These are phyloP conservation scores for Rubroshorea leprosula DNA, from an alignment of 345 rosid species.

Conservation along the genomic window DNA sequence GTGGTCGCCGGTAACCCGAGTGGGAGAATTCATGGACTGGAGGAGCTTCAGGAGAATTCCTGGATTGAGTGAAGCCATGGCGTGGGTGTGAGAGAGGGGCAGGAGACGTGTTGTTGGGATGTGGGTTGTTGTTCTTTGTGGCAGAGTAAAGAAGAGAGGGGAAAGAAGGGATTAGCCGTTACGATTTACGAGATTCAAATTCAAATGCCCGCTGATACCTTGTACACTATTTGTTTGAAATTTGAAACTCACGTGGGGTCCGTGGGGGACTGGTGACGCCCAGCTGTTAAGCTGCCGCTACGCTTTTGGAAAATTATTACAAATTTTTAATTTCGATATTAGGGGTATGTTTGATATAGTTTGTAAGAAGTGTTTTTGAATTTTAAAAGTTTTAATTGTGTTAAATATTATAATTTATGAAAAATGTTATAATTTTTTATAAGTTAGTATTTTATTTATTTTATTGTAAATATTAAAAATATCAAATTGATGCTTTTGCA, in stretches of 20 bases:
- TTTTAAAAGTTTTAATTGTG: too few relatives aligned
- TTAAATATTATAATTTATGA: too few relatives aligned
- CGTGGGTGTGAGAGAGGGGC: not conserved
- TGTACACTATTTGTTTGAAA: too few relatives aligned
- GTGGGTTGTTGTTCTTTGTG: not conserved
- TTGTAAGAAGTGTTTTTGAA: too few relatives aligned
- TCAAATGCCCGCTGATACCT: slow-evolving; percentile 27
- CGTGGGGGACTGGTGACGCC: not conserved
- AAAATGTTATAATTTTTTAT: too few relatives aligned
- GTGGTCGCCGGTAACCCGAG: slow-evolving; percentile 91
- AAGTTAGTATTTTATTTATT: too few relatives aligned
- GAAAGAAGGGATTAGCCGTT: slow-evolving; percentile 32
- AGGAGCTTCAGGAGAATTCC: slow-evolving; percentile 91
- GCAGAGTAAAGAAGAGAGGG: slow-evolving; percentile 8
- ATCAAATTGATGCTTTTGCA: too few relatives aligned
- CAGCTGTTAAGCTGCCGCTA: not conserved
- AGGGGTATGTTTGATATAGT: too few relatives aligned
- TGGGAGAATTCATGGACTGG: slow-evolving; percentile 73
- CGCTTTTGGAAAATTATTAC: too few relatives aligned
- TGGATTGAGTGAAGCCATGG: slow-evolving; percentile 75
- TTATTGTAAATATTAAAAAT: too few relatives aligned
- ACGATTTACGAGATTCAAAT: slow-evolving; percentile 49
- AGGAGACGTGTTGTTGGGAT: not conserved
- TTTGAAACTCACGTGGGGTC: not conserved
- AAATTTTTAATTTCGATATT: too few relatives aligned